phyloP scores from a whole-genome alignment of 2,329 filamentous ascomycete genomes.

The Epicoccum sorghinum region DNA sequence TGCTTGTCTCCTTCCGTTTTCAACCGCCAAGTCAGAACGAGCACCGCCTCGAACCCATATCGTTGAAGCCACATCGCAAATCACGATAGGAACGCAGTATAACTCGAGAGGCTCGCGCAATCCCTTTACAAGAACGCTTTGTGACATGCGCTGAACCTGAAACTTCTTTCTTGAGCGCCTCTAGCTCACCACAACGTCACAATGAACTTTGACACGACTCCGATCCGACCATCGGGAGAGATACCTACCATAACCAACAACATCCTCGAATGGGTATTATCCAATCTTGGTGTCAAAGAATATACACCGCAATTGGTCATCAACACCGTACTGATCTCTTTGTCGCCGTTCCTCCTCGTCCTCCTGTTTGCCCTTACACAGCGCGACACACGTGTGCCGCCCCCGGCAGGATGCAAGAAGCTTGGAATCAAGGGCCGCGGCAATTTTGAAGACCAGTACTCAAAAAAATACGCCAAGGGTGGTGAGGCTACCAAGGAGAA shows the following conservation, averaged over 20 bases:
- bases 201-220: slow-evolving; percentile 3
- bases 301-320: slow-evolving; percentile 24
- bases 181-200: neutral
- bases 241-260: neutral
- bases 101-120: neutral
- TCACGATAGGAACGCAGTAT: slow-evolving; percentile 10
- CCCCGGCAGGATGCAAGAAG: slow-evolving; percentile 57
- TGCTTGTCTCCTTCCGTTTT: slow-evolving; percentile 20
- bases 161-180: neutral
- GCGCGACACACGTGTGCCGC: slow-evolving; percentile 25
- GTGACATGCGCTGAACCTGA: neutral
- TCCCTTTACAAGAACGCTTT: neutral
- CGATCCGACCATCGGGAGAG: neutral
- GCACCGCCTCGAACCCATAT: slow-evolving; percentile 16
- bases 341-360: slow-evolving; percentile 26
- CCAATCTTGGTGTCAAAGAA: slow-evolving; percentile 13
- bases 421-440: slow-evolving; percentile 57
- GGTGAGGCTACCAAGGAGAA: slow-evolving; percentile 32
- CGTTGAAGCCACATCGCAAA: slow-evolving; percentile 16
- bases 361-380: slow-evolving; percentile 35
- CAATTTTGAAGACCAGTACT: slow-evolving; percentile 64
- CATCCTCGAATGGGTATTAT: neutral
- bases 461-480: slow-evolving; percentile 54
- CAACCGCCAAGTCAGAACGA: slow-evolving; percentile 18
- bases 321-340: slow-evolving; percentile 17